A percentile compares a stretch with the other conserved stretches of the same genome.
Evolutionary conservation across 2,329 filamentous ascomycete genomes (phyloP).

Genomic region (Rhytidhysteron rufulum): DNA sequence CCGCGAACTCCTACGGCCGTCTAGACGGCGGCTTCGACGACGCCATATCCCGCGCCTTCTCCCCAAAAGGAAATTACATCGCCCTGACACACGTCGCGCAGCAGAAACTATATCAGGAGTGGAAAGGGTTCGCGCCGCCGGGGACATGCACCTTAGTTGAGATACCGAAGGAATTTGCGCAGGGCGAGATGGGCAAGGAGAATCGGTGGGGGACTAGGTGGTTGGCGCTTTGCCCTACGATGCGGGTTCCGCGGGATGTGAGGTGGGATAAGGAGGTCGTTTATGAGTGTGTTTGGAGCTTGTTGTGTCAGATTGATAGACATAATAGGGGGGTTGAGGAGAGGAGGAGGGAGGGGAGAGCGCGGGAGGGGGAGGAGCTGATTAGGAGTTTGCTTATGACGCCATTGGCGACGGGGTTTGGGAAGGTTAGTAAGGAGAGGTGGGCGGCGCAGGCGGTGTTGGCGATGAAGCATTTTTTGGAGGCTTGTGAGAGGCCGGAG

Average conservation of each 20-base stretch:
- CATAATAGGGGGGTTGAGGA: conserved; percentile 37
- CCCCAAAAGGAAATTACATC: conserved; percentile 43
- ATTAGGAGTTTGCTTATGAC: conserved; percentile 46
- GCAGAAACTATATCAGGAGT: conserved; percentile 42
- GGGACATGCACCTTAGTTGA: conserved; percentile 49
- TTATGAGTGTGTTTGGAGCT: conserved; percentile 52
- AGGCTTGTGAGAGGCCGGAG: conserved; percentile 42
- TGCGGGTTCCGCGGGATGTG: conserved; percentile 45
- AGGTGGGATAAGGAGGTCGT: conserved; percentile 52
- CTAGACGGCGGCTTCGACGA: conserved; percentile 55
- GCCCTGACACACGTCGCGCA: conserved; percentile 48
- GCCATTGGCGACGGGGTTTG: conserved; percentile 50
- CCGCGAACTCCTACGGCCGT: conserved; percentile 52
- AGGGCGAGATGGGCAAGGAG: conserved; percentile 22
- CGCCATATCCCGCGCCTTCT: conserved; percentile 49
- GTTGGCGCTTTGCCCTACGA: conserved; percentile 52
- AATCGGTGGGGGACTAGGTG: conserved; percentile 41
- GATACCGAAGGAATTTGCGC: conserved; percentile 39
- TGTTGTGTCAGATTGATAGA: conserved; percentile 47
- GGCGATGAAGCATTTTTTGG: conserved; percentile 51
- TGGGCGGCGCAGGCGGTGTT: conserved; percentile 52
- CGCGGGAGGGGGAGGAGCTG: conserved; percentile 4
- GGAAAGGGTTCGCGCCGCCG: conserved; percentile 50
- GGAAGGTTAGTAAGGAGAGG: conserved; percentile 41
- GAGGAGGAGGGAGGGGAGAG: conserved; percentile 8